Percentiles rank a stretch among this genome's conserved stretches.
These are phyloP conservation scores for Trichophyton mentagrophytes DNA, from an alignment of 2,329 filamentous ascomycete species.

Conservation along the genomic window DNA sequence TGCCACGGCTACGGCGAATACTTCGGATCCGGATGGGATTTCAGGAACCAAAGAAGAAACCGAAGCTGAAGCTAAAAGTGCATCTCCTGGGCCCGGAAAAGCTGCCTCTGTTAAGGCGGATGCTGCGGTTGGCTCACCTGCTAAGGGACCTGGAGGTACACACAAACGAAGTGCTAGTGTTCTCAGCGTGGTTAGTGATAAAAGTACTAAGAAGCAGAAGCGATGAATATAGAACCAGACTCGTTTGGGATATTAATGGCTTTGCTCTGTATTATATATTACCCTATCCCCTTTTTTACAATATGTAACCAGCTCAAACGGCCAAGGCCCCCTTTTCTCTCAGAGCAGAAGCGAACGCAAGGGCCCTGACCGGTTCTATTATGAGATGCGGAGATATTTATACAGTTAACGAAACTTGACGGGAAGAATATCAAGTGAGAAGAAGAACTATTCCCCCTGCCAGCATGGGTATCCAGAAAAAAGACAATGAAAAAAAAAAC, in stretches of 20 bases:
- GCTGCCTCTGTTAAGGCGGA: conserved; percentile 2
- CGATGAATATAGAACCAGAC: conserved; percentile 17
- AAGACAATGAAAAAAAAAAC: not conserved
- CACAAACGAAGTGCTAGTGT: conserved; percentile 78
- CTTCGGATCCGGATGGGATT: conserved; percentile 5
- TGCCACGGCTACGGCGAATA: conserved; percentile 5
- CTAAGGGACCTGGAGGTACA: conserved; percentile 6
- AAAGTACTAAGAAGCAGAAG: conserved; percentile 39
- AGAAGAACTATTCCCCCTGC: not conserved
- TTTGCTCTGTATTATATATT: not conserved
- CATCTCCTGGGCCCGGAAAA: not conserved
- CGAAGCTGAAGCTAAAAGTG: not conserved
- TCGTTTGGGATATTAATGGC: not conserved
- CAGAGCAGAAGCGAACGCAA: not conserved
- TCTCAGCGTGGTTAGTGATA: conserved; percentile 56
- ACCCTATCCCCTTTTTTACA: not conserved
- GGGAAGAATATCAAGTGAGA: not conserved
- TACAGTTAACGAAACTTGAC: not conserved
- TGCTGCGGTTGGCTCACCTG: conserved; percentile 5
- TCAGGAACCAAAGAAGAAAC: not conserved
- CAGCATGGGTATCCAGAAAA: not conserved
- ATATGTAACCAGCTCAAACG: not conserved
- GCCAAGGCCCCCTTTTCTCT: not conserved
- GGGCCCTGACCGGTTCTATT: not conserved
- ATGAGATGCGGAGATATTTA: not conserved